A percentile compares a stretch with the other conserved stretches of the same genome.
phyloP scores from a whole-genome alignment of 2,329 filamentous ascomycete genomes.

The Zymoseptoria passerinii region DNA sequence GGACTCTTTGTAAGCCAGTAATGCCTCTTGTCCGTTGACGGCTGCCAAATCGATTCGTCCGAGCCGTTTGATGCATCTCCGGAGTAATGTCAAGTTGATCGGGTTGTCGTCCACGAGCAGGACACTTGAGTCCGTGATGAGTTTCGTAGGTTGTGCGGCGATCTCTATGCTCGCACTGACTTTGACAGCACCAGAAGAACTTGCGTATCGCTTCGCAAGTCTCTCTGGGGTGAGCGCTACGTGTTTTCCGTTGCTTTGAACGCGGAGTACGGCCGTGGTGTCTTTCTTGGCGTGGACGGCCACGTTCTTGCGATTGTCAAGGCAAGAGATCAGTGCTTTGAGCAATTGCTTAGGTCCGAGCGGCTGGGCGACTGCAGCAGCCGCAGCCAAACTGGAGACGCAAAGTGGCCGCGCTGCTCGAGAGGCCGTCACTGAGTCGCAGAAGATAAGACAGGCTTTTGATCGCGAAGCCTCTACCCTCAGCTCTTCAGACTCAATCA shows the following conservation, averaged over 20 bases:
- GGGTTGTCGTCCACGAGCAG: conserved; percentile 29
- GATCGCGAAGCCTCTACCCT: neutral
- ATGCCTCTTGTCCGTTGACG: conserved; percentile 41
- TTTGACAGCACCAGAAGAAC: neutral
- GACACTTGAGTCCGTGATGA: conserved; percentile 3
- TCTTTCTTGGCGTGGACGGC: neutral
- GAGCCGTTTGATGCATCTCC: conserved; percentile 22
- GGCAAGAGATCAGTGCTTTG: conserved; percentile 1
- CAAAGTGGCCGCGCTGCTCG: neutral
- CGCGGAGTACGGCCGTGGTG: neutral
- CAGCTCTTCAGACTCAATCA: neutral
- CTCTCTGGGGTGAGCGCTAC: neutral
- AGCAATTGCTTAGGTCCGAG: conserved; percentile 2
- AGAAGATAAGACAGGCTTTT: conserved; percentile 2
- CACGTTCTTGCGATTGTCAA: conserved; percentile 1
- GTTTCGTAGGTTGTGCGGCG: neutral
- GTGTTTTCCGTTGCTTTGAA: neutral
- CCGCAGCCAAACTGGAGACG: neutral
- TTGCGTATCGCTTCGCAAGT: neutral
- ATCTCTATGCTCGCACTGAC: neutral
- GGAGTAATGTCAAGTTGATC: conserved; percentile 26
- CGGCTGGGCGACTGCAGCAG: conserved; percentile 2
- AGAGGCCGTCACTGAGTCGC: conserved; percentile 5
- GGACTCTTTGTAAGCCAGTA: conserved; percentile 19
- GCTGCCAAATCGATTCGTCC: conserved; percentile 36